Evolutionary conservation across 2,329 filamentous ascomycete species (phyloP).

Genomic region (Diplodia corticola): DNA sequence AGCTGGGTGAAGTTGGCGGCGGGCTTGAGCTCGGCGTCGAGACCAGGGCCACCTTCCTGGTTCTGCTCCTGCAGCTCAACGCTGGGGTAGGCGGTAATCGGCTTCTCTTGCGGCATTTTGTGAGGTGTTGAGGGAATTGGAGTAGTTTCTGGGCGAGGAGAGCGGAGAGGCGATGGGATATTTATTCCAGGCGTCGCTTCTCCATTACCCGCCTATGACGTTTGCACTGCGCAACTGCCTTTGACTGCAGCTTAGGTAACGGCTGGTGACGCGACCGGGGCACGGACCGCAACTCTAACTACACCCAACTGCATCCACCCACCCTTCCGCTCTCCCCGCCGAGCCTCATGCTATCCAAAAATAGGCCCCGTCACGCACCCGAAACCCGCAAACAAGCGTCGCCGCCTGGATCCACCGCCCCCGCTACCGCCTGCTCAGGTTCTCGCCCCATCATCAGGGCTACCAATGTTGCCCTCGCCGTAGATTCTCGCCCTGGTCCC

Average conservation of each 20-base stretch:
- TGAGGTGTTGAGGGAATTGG: no score
- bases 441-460: background rate
- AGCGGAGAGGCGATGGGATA: background rate
- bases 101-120: conserved; percentile 26
- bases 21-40: conserved; percentile 35
- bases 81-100: conserved; percentile 29
- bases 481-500: background rate
- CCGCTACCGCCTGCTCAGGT: no score
- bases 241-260: no score
- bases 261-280: background rate
- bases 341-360: no score
- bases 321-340: no score
- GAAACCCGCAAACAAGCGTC: no score
- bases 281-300: no score
- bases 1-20: conserved; percentile 36
- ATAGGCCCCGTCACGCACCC: no score
- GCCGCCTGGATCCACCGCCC: background rate
- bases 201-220: background rate
- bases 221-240: background rate
- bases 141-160: background rate
- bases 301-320: no score
- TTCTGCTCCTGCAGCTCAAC: conserved; percentile 32
- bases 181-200: background rate
- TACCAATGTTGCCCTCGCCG: background rate
- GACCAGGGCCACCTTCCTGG: conserved; percentile 34